Base-by-base conservation (phyloP, 2,329 filamentous ascomycete species). In the Beauveria sp. region DNA sequence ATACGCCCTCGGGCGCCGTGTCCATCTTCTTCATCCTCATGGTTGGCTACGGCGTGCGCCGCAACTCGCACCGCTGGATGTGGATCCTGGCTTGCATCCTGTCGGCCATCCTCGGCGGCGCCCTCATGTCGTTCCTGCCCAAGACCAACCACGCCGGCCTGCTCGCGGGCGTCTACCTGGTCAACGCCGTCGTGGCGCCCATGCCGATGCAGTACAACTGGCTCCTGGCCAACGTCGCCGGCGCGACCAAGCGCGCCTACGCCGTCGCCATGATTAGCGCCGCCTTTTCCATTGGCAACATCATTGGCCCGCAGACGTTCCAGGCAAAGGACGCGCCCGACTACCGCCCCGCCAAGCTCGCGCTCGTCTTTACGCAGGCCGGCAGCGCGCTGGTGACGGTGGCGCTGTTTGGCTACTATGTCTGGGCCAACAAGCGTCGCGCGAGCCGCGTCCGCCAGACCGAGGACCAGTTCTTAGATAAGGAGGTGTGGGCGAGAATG, bases 111-210 rank as follows among this genome's bases (percentile, higher is more conserved):
- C 70, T 82, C 20, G 80, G 80, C 6, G 79, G 79, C 18, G 79
- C 75, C 1, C 68, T 83, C n/a, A 82, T 83, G 80, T 83, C 81
- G 0, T 83, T 83, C 67, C 69, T 81, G 8, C 76, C 79, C 3
- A 69, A 70, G 2, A 72, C 67, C 48, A 79, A 83, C 66, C 76
- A 74, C 42, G 69, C 75, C 0, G 82, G 81, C 2, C 73, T 77
- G 10, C 71, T 82, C 16, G 77, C 75, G 1, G 79, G 79, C 24
- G 78, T 82, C 58, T 82, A 82, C 65, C 74, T 83, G 1, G 76
- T 81, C 65, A 82, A 82, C 64, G 77, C 77, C 22, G 78, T 81
- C 9, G 75, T 78, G 1, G 78, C 77, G 0, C 77, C 77, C 1
- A 66, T 80, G 16, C 69, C 76, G 5, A 69, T 81, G 55, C 79